Evolutionary conservation across 176 grass and related monocot species (phyloP), one percentile per base, ranked within the genome.

Genomic region (Paspalum vaginatum): DNA sequence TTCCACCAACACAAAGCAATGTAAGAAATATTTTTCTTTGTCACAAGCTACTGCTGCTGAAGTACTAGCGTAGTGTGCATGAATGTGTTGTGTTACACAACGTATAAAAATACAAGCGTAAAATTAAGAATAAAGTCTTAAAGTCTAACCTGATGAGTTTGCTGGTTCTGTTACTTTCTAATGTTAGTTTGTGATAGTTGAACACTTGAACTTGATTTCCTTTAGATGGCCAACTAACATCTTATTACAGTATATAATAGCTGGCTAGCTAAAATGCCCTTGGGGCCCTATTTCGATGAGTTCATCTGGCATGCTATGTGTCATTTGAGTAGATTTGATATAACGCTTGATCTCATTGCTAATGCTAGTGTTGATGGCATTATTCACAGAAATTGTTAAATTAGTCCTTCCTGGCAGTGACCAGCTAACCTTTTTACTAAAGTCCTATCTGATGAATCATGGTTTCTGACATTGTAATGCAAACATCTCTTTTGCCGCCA

Each of bases 41-140:
- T 12, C 20, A 27, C 50, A 81, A 74, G 15, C 5, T 51, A 21
- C 57, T 61, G 15, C 44, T 11, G 17, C 66, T 75, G 5, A 66
- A 86, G 49, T 25, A 45, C 75, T 50, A 74, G 9, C 7, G 16
- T 8, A 20, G 8, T 38, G 0, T 32, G 49, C 11, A 4, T 37
- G 16, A 32, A 64, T 2, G 9, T 22, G 27, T 51, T 40, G 14
- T 49, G 10, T 75, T 68, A 26, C 43, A 42, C 7, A 43, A 20
- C 49, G 51, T 75, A 49, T 21, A 61, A 68, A 37, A 66, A 60
- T 11, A 12, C 26, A 56, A 78, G 25, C 11, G 60, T 59, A 41
- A 32, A 21, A 68, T 66, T 56, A 86, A 75, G 41, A 59, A 21
- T 2, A 40, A 14, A 83, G 50, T 73, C 15, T 59, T 79, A 32